Evolutionary conservation across 768 basidiomycete species (phyloP).

Genomic region (Tephrocybe sp.): DNA sequence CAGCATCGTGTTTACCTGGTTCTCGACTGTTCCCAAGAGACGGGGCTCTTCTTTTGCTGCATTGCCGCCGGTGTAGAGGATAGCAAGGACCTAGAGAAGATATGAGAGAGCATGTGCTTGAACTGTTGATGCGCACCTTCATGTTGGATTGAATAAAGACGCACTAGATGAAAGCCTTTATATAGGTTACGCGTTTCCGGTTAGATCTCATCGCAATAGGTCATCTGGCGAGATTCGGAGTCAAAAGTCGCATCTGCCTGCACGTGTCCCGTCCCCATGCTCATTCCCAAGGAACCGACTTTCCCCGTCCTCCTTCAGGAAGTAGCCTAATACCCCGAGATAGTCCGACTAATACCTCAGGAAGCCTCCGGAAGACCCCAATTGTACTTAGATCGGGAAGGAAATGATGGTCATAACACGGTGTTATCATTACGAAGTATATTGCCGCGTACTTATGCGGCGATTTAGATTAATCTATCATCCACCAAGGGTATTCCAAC

Average conservation of each 20-base stretch:
- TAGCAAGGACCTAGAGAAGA: conserved; percentile 57
- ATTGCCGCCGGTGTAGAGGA: conserved; percentile 67
- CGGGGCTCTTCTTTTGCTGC: conserved; percentile 69
- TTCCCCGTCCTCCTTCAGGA: no score
- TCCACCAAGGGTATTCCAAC: background rate
- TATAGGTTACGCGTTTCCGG: conserved; percentile 6
- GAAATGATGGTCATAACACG: no score
- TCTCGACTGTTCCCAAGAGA: conserved; percentile 79
- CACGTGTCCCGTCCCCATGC: conserved; percentile 16
- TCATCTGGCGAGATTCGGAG: conserved; percentile 8
- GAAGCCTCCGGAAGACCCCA: no score
- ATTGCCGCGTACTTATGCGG: conserved; percentile 1
- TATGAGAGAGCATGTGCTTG: background rate
- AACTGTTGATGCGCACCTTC: conserved; percentile 33
- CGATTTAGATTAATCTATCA: background rate
- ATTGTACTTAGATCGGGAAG: no score
- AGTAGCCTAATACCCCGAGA: no score
- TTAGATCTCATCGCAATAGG: background rate
- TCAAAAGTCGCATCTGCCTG: background rate
- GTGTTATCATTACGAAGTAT: background rate
- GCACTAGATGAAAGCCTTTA: conserved; percentile 3
- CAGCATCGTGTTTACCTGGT: conserved; percentile 45
- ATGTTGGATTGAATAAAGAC: conserved; percentile 23
- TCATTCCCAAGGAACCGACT: no score
- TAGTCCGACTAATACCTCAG: no score